Evolutionary conservation across 441 rosid genomes (phyloP).

Genomic region (Adansonia grandidieri): DNA sequence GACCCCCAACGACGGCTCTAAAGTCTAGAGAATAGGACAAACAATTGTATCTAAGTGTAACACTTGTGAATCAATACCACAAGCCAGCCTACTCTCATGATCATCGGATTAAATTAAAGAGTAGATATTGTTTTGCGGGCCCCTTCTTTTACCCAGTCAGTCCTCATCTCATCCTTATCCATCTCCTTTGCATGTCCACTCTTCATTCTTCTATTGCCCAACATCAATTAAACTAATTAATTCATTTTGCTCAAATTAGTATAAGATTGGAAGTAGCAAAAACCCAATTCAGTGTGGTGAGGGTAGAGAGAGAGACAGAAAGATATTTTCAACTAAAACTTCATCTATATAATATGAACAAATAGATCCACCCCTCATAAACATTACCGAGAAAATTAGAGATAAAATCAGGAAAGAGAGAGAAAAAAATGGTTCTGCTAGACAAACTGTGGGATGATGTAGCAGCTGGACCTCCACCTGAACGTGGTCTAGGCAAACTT

Average conservation of each 20-base stretch:
- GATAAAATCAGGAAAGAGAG: not conserved
- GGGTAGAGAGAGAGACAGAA: not conserved
- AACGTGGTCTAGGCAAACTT: conserved; percentile 78
- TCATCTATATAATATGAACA: conserved; percentile 32
- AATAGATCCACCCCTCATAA: not conserved
- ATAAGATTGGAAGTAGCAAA: conserved; percentile 25
- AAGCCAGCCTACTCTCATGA: conserved; percentile 6
- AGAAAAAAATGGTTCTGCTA: conserved; percentile 53
- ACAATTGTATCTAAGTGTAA: not conserved
- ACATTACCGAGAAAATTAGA: not conserved
- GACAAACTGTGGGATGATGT: conserved; percentile 92
- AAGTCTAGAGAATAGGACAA: conserved; percentile 34
- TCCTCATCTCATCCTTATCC: conserved; percentile 52
- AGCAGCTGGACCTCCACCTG: conserved; percentile 90
- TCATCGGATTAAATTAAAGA: not conserved
- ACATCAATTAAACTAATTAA: not conserved
- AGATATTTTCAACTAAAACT: conserved; percentile 3
- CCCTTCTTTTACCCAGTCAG: conserved; percentile 30
- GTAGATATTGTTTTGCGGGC: conserved; percentile 45
- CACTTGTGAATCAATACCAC: conserved; percentile 37
- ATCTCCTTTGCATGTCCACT: conserved; percentile 27
- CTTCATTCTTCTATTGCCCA: conserved; percentile 21
- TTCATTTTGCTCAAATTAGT: not conserved
- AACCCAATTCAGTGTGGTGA: not conserved
- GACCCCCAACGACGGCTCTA: conserved; percentile 27